Evolutionary conservation across 805 yeast species (phyloP).

Genomic region (Cyberlindnera maritima): DNA sequence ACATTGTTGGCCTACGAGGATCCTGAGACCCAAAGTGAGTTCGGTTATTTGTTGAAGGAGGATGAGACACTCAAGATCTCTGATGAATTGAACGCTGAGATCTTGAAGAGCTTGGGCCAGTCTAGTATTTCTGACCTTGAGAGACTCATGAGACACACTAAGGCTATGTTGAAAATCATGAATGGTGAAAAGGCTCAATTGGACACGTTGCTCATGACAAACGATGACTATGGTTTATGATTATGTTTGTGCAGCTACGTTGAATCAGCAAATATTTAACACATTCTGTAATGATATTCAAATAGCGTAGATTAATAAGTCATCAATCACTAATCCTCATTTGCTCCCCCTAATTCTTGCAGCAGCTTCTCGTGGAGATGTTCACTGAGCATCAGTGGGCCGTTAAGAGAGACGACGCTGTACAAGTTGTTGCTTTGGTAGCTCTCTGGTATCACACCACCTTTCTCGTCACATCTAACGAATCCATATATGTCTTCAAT

Average conservation of each 20-base stretch:
- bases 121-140: constrained; percentile 43
- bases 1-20: constrained; percentile 51
- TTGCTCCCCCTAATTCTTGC: not conserved
- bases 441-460: constrained; percentile 50
- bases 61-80: constrained; percentile 37
- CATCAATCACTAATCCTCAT: not conserved
- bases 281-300: too few relatives aligned
- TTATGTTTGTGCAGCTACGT: too few relatives aligned
- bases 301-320: too few relatives aligned
- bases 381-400: constrained; percentile 55
- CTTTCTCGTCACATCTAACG: constrained; percentile 53
- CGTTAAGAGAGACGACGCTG: constrained; percentile 41
- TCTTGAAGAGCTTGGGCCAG: constrained; percentile 42
- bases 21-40: constrained; percentile 37
- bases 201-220: constrained; percentile 39
- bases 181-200: constrained; percentile 30
- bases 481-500: constrained; percentile 72
- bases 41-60: constrained; percentile 35
- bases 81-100: constrained; percentile 42
- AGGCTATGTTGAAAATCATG: constrained; percentile 34
- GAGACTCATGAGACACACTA: constrained; percentile 40
- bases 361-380: constrained; percentile 40
- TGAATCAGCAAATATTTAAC: too few relatives aligned
- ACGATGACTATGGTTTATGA: constrained; percentile 39
- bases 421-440: constrained; percentile 63